Evolutionary conservation across 257 asterid species (phyloP), one percentile per base, ranked within the genome.

Genomic region (Plantago ovata): DNA sequence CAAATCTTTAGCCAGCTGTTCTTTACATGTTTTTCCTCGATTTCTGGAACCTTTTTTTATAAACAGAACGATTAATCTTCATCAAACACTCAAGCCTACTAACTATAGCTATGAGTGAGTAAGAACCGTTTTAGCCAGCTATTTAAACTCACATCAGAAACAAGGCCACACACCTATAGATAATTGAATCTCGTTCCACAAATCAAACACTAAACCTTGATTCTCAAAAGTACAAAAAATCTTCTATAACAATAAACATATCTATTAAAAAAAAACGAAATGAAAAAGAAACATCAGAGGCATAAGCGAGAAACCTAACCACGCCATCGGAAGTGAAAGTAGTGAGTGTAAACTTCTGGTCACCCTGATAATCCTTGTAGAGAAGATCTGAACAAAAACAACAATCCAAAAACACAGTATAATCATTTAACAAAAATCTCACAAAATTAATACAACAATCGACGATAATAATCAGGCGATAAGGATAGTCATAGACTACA

Each of bases 311-410:
- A 49, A 52, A 6, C 68, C 83, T 57, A 16, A 81, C 88, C 79
- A 81, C 75, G 36, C 85, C 88, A 71, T 75, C 68, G 13, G 83
- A 70, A 54, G 85, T 65, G 69, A 28, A 73, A 8, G 83, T 81
- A 51, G 85, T 78, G 63, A 81, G 81, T 14, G 84, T 78, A 63
- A 81, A 75, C 75, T 81, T 81, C 58, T 81, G 77, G 72, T 81
- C 88, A 45, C 75, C 53, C 72, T 75, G 83, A 66, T 78, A 81
- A 66, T 81, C 88, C 70, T 33, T 75, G 79, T 70, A 81, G 4
- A 81, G 75, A 75, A 81, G 85, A 78, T 81, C 85, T 81, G 72
- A 48, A 64, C 49, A 58, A 53, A 39, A 41, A 3, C 9, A 14
- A 20, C 11, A 45, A 13, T 10, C 8, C 44, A 53, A 12, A 18